These are phyloP conservation scores for Adansonia gregorii DNA, from an alignment of 441 rosid genomes.

Conservation along the genomic window DNA sequence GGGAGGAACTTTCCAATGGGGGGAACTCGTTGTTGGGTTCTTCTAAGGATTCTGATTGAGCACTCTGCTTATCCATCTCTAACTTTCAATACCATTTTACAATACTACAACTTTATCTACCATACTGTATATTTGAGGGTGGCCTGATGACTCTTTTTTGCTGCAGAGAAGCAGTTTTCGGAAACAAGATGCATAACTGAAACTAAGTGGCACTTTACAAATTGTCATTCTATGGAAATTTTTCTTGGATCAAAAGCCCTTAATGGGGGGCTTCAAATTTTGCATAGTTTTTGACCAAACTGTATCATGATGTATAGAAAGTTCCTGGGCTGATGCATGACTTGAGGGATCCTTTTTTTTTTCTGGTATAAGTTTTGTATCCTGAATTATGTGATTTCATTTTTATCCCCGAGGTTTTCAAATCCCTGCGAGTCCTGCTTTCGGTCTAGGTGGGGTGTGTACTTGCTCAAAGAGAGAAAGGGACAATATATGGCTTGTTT, in stretches of 20 bases:
- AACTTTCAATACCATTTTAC: slow-evolving; percentile 42
- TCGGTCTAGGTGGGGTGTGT: slow-evolving; percentile 26
- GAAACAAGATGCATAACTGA: slow-evolving; percentile 35
- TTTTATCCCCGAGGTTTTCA: slow-evolving; percentile 25
- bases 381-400: slow-evolving; percentile 22
- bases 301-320: slow-evolving; percentile 28
- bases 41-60: slow-evolving; percentile 54
- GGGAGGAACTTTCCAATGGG: slow-evolving; percentile 56
- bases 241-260: slow-evolving; percentile 29
- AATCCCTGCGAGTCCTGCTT: slow-evolving; percentile 25
- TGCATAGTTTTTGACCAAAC: slow-evolving; percentile 32
- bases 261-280: slow-evolving; percentile 46
- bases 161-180: slow-evolving; percentile 49
- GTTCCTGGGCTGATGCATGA: slow-evolving; percentile 32
- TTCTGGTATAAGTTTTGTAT: slow-evolving; percentile 39
- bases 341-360: slow-evolving; percentile 32
- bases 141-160: slow-evolving; percentile 46
- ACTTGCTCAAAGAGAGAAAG: slow-evolving; percentile 28
- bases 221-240: slow-evolving; percentile 39
- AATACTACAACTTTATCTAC: slow-evolving; percentile 42
- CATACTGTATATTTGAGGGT: slow-evolving; percentile 59
- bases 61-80: slow-evolving; percentile 39
- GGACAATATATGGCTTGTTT: slow-evolving; percentile 3
- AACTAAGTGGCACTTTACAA: slow-evolving; percentile 42
- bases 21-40: slow-evolving; percentile 40